phyloP scores from a whole-genome alignment of 768 basidiomycete genomes.

The Psilocybe cyanescens region DNA sequence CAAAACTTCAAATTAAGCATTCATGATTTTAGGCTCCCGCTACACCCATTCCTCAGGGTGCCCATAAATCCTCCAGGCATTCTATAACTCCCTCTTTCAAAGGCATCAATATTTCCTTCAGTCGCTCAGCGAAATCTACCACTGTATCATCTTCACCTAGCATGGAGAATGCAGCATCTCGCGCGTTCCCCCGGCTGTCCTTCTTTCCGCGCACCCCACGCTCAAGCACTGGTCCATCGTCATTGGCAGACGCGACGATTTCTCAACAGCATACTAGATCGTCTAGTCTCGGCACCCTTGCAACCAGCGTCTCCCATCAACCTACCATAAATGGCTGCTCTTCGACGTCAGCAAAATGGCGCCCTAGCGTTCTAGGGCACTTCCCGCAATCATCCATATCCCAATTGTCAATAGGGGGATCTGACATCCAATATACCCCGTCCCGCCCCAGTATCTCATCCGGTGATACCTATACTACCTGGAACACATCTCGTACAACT shows the following conservation, averaged over 20 bases:
- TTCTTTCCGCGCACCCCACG: slow-evolving; percentile 47
- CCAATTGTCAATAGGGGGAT: slow-evolving; percentile 44
- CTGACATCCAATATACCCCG: slow-evolving; percentile 34
- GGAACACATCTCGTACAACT: slow-evolving; percentile 51
- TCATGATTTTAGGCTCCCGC: slow-evolving; percentile 31
- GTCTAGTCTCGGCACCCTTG: slow-evolving; percentile 51
- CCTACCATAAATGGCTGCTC: slow-evolving; percentile 19
- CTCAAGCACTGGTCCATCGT: slow-evolving; percentile 29
- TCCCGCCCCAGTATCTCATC: slow-evolving; percentile 52
- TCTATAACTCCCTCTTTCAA: slow-evolving; percentile 42
- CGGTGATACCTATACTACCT: slow-evolving; percentile 55
- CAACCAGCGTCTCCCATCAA: slow-evolving; percentile 24
- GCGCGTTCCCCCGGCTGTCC: slow-evolving; percentile 44
- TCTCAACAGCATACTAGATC: slow-evolving; percentile 48
- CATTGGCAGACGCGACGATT: slow-evolving; percentile 22
- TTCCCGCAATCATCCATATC: slow-evolving; percentile 55
- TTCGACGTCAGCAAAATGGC: slow-evolving; percentile 49
- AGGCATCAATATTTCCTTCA: slow-evolving; percentile 47
- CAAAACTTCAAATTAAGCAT: slow-evolving; percentile 7
- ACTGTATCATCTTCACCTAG: slow-evolving; percentile 36
- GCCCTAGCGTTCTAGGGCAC: slow-evolving; percentile 69
- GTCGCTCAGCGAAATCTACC: slow-evolving; percentile 41
- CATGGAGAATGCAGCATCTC: slow-evolving; percentile 31
- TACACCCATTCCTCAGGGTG: slow-evolving; percentile 36
- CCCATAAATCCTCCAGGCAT: slow-evolving; percentile 38